Evolutionary conservation across 441 rosid genomes (phyloP), one percentile per base, ranked within the genome.

Genomic region (Geranium incanum): DNA sequence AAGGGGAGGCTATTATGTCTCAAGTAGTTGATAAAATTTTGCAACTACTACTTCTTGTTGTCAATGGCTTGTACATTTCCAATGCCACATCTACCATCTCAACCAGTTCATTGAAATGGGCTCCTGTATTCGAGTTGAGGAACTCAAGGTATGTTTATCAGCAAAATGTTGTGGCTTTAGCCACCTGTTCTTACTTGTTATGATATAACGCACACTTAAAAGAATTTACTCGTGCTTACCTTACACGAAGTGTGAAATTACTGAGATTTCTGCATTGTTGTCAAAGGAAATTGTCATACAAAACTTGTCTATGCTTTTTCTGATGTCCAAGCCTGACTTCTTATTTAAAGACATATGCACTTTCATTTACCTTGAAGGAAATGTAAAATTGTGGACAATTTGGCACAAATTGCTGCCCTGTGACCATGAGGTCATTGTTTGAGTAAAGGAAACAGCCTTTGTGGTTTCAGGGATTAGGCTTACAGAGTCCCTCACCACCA

Each of bases 11-110:
- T 77, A 68, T 79, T 81, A 66, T 77, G 43, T 67, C 85, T 67
- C 82, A 80, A 76, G 78, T 87, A 68, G 67, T 91, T 45, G 89
- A 87, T 75, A 89, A 84, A 77, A 83, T 90, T 84, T 72, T 88
- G 75, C 86, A 81, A 69, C 86, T 95, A 72, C 82, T 91, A 84
- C 78, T 87, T 68, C 75, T 85, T 76, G 78, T 87, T 81, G 82
- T 90, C 68, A 82, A 89, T 67, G 86, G 86, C 64, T 82, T 85
- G 19, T 78, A 76, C 13, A 8, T 70, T 69, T 76, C 74, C 66
- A 79, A 77, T 80, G 83, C 86, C 71, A 60, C 69, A 69, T 78
- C 82, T 48, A 48, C 82, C 70, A 78, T 89, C 74, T 79, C 84
- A 68, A 36, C 57, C 64, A 80, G 87, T 78, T 71, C 82, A 19